These are phyloP conservation scores for Cercospora sojina DNA, from an alignment of 2,329 filamentous ascomycete species.

Conservation along the genomic window DNA sequence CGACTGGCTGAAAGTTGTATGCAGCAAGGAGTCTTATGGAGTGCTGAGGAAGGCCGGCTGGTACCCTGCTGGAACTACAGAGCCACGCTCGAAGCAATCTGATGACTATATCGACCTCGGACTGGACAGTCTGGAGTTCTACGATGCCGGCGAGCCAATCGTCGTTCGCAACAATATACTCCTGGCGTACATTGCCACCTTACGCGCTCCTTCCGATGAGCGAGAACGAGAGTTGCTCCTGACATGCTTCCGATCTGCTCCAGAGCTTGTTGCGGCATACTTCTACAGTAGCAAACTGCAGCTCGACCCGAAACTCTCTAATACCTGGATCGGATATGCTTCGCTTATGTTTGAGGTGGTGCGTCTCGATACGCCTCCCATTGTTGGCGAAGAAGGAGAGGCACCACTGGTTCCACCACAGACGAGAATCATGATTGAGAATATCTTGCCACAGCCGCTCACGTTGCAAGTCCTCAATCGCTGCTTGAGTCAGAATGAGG, in stretches of 20 bases:
- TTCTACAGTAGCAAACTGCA: constrained; percentile 79
- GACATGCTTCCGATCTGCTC: constrained; percentile 74
- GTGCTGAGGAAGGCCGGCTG: constrained; percentile 77
- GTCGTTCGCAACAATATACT: constrained; percentile 78
- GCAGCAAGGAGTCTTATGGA: constrained; percentile 71
- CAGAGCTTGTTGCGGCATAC: constrained; percentile 85
- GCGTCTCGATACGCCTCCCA: constrained; percentile 67
- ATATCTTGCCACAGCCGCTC: constrained; percentile 77
- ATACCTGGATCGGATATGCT: constrained; percentile 93
- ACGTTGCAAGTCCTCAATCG: constrained; percentile 75
- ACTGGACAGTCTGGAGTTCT: constrained; percentile 68
- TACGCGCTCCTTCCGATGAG: constrained; percentile 79
- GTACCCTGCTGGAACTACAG: constrained; percentile 64
- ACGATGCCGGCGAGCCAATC: constrained; percentile 57
- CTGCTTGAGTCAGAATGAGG: constrained; percentile 74
- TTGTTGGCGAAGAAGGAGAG: constrained; percentile 61
- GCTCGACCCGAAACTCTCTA: constrained; percentile 86
- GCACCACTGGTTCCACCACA: constrained; percentile 72
- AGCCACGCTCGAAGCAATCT: constrained; percentile 39
- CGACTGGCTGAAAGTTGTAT: constrained; percentile 70
- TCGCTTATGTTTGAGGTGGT: constrained; percentile 82
- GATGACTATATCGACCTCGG: constrained; percentile 57
- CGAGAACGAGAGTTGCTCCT: constrained; percentile 80
- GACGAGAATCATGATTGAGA: constrained; percentile 75
- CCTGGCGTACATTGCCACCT: constrained; percentile 71